Conservation (phyloP, 164 flowering plant genomes). For the Liriodendron chinense region DNA sequence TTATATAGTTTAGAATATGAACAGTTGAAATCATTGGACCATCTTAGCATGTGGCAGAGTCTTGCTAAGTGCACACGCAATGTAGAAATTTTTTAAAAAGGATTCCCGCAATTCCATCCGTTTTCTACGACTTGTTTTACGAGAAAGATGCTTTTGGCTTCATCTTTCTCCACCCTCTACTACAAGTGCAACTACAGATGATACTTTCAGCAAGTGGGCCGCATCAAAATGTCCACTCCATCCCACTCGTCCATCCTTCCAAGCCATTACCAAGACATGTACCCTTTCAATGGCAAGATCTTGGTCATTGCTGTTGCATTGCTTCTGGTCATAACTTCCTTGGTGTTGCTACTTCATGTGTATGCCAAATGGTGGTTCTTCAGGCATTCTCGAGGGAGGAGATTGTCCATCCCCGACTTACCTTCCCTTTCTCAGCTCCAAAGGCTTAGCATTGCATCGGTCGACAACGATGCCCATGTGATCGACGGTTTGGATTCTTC, state of each 20-base stretch:
- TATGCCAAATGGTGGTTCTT: slow-evolving; percentile 61
- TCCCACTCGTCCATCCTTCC: slow-evolving; percentile 5
- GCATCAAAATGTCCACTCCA: slow-evolving; percentile 9
- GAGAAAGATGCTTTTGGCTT: background rate
- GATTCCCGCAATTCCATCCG: slow-evolving; percentile 27
- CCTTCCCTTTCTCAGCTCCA: background rate
- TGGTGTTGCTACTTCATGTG: slow-evolving; percentile 50
- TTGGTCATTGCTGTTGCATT: slow-evolving; percentile 49
- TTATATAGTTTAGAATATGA: background rate
- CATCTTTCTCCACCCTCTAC: slow-evolving; percentile 14
- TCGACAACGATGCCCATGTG: slow-evolving; percentile 15
- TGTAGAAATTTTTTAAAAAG: slow-evolving; percentile 13
- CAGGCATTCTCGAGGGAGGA: slow-evolving; percentile 22
- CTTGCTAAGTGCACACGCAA: slow-evolving; percentile 18
- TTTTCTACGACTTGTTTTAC: slow-evolving; percentile 18
- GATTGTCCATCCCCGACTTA: background rate
- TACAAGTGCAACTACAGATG: slow-evolving; percentile 11
- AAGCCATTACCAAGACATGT: slow-evolving; percentile 18
- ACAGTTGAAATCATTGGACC: background rate
- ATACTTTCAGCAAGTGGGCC: background rate
- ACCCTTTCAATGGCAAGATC: slow-evolving; percentile 41
- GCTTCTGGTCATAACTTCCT: slow-evolving; percentile 45
- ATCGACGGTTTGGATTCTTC: slow-evolving; percentile 48
- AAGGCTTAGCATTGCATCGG: background rate
- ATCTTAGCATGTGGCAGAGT: background rate